phyloP scores from a whole-genome alignment of 371 early-diverging fungal species.

The Rhizopus delemar region DNA sequence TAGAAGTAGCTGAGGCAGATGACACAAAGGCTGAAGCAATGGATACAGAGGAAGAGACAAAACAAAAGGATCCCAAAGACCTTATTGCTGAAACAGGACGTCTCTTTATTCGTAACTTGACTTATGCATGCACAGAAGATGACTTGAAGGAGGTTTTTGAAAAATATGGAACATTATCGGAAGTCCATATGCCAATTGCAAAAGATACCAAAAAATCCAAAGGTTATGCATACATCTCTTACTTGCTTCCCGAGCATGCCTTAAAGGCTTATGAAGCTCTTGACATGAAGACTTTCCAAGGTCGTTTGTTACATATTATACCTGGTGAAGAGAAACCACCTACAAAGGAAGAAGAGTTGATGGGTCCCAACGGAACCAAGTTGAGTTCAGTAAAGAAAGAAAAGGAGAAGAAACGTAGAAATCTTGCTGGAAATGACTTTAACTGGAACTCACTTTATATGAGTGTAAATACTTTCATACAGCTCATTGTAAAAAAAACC shows the following conservation, averaged over 20 bases:
- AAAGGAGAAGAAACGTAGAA: constrained; percentile 77
- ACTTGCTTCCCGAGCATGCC: constrained; percentile 90
- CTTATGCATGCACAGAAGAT: constrained; percentile 86
- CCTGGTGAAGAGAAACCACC: constrained; percentile 87
- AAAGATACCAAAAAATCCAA: constrained; percentile 90
- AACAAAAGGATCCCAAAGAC: constrained; percentile 48
- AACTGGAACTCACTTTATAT: constrained; percentile 96
- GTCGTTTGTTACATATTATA: constrained; percentile 84
- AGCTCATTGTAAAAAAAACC: background rate
- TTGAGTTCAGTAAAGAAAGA: constrained; percentile 75
- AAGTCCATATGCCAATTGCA: constrained; percentile 91
- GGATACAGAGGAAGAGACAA: constrained; percentile 26
- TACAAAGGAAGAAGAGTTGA: constrained; percentile 61
- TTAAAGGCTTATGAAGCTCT: constrained; percentile 79
- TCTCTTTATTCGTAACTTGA: constrained; percentile 88
- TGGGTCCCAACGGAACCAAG: constrained; percentile 59
- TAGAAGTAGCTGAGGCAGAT: constrained; percentile 11
- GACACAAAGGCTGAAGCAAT: constrained; percentile 17
- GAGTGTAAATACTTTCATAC: constrained; percentile 63
- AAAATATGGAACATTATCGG: constrained; percentile 87
- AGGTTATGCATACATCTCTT: constrained; percentile 91
- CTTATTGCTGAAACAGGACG: constrained; percentile 92
- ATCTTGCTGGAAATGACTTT: constrained; percentile 76
- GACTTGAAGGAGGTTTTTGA: constrained; percentile 81
- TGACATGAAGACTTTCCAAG: constrained; percentile 87